Evolutionary conservation across 208 protist genomes (phyloP).

Genomic region (Leptomonas seymouri): DNA sequence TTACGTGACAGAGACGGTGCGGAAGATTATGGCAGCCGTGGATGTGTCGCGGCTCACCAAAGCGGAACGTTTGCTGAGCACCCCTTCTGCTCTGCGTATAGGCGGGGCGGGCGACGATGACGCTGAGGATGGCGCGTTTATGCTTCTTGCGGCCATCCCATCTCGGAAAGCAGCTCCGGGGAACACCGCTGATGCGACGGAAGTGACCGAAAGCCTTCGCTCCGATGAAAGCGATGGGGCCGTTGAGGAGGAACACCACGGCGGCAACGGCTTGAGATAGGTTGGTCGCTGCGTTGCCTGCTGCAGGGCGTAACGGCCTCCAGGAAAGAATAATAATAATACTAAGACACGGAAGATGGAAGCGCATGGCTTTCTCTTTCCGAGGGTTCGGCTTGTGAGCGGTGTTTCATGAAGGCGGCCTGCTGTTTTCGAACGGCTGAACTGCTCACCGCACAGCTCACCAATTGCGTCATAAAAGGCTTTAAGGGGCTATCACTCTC

Average conservation of each 20-base stretch:
- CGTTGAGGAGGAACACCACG: background rate
- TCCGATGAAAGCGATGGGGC: too few relatives aligned
- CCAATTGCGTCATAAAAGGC: too few relatives aligned
- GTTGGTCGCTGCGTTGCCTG: too few relatives aligned
- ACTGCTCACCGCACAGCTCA: too few relatives aligned
- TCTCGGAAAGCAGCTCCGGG: background rate
- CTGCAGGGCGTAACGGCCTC: too few relatives aligned
- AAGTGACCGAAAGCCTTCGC: background rate
- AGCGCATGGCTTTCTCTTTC: too few relatives aligned
- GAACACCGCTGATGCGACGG: background rate
- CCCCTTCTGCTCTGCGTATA: constrained; percentile 2
- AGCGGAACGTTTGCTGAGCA: constrained; percentile 41
- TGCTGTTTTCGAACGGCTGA: too few relatives aligned
- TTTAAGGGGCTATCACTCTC: too few relatives aligned
- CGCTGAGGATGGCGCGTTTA: constrained; percentile 36
- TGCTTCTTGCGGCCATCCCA: constrained; percentile 31
- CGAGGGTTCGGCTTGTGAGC: too few relatives aligned
- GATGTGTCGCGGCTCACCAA: constrained; percentile 42
- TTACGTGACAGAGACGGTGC: constrained; percentile 44
- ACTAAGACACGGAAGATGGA: too few relatives aligned
- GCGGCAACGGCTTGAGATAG: background rate
- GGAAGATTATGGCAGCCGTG: constrained; percentile 37
- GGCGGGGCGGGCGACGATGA: background rate
- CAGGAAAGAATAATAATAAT: too few relatives aligned
- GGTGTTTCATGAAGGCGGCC: too few relatives aligned